Conservation (phyloP, 495 filamentous ascomycete genomes). For the Platismatia glauca region DNA sequence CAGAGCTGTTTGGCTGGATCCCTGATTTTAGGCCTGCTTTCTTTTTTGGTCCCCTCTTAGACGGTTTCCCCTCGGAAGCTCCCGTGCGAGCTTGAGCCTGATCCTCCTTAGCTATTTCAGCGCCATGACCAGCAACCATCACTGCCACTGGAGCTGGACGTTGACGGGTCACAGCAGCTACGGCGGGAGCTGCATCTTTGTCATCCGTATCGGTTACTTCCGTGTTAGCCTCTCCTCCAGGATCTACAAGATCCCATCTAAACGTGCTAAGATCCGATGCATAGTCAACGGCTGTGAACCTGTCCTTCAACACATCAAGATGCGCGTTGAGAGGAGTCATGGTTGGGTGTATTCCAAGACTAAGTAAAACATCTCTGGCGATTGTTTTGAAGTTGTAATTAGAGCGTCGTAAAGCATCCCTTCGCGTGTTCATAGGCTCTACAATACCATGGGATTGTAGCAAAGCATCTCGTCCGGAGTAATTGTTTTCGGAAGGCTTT, state of each 20-base stretch:
- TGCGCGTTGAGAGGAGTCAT: slow-evolving; percentile 51
- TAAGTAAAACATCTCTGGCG: slow-evolving; percentile 55
- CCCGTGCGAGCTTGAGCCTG: not conserved
- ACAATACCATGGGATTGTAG: slow-evolving; percentile 28
- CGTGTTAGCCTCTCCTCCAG: slow-evolving; percentile 19
- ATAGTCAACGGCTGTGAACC: slow-evolving; percentile 33
- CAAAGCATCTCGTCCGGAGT: slow-evolving; percentile 5
- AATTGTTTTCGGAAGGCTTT: slow-evolving; percentile 3
- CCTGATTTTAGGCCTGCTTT: not conserved
- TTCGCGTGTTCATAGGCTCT: slow-evolving; percentile 33
- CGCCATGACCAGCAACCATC: not conserved
- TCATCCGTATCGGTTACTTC: slow-evolving; percentile 11
- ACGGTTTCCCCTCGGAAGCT: not conserved
- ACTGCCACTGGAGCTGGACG: slow-evolving; percentile 1
- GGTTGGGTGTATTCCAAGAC: slow-evolving; percentile 50
- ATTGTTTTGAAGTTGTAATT: slow-evolving; percentile 54
- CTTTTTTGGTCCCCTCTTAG: not conserved
- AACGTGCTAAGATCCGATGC: slow-evolving; percentile 52
- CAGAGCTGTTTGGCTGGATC: not conserved
- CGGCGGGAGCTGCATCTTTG: slow-evolving; percentile 1
- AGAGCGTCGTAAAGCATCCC: slow-evolving; percentile 35
- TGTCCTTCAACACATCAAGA: slow-evolving; percentile 39
- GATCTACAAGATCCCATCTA: slow-evolving; percentile 61
- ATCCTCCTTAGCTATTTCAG: not conserved
- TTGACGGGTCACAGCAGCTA: slow-evolving; percentile 1